Conservation (phyloP, 192 early-diverging fungal genomes). For the Podila epicladia region DNA sequence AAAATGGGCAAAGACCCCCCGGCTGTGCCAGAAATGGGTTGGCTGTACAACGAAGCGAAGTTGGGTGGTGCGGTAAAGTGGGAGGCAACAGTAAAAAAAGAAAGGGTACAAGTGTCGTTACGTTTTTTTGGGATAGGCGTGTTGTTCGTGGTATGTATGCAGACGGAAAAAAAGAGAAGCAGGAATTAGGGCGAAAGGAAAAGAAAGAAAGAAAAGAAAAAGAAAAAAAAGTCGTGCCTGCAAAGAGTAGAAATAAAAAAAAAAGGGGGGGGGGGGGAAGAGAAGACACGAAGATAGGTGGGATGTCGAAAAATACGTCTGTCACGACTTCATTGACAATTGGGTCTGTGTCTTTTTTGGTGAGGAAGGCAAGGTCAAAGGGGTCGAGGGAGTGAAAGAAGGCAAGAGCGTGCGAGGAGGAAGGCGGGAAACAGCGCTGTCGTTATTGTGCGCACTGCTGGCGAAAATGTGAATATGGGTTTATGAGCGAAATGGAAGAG, state of each 20-base stretch:
- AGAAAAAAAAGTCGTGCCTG: background rate
- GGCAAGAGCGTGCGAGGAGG: constrained; percentile 7
- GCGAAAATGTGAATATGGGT: too few relatives aligned
- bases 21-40: constrained; percentile 2
- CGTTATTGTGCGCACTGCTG: too few relatives aligned
- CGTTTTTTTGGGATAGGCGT: too few relatives aligned
- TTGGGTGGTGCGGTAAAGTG: background rate
- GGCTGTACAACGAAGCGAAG: background rate
- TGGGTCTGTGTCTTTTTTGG: background rate
- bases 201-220: background rate
- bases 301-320: background rate
- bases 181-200: background rate
- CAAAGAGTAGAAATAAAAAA: background rate
- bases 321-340: background rate
- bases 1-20: background rate
- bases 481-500: background rate
- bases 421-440: background rate
- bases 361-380: background rate
- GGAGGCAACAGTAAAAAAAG: background rate
- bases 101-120: background rate
- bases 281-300: background rate
- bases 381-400: background rate
- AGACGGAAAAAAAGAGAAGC: too few relatives aligned
- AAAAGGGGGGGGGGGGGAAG: background rate
- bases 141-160: too few relatives aligned